Percentiles rank a stretch among this genome's conserved stretches.
These are phyloP conservation scores for Fusarium newnesense DNA, from an alignment of 2,329 filamentous ascomycete species.

Conservation along the genomic window DNA sequence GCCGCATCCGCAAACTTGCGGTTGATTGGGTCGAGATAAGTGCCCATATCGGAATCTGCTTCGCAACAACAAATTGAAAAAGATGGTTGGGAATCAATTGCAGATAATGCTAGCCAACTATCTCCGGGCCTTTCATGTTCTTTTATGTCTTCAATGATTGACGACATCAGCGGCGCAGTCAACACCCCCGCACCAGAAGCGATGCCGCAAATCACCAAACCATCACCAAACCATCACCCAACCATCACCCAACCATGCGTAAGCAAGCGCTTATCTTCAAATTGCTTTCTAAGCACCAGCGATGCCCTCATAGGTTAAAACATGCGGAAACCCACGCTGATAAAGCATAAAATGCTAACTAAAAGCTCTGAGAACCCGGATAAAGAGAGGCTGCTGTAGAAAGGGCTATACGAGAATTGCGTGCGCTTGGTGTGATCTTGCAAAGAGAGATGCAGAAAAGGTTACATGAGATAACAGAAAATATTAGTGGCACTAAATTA, in stretches of 20 bases:
- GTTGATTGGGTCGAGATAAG: constrained; percentile 21
- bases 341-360: background rate
- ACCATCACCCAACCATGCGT: constrained; percentile 1
- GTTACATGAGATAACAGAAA: no score
- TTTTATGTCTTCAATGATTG: background rate
- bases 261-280: constrained; percentile 11
- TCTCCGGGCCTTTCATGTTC: fast-evolving
- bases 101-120: fast-evolving
- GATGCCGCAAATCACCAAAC: background rate
- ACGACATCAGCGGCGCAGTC: background rate
- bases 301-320: background rate
- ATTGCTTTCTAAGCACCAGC: background rate
- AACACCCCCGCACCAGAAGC: background rate
- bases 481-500: no score
- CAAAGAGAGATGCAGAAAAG: background rate
- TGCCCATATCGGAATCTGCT: background rate
- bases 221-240: background rate
- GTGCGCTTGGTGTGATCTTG: background rate
- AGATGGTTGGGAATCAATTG: fast-evolving
- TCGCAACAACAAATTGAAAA: fast-evolving
- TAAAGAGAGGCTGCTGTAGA: background rate
- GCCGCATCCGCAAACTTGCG: constrained; percentile 15
- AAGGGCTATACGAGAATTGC: background rate
- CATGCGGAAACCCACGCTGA: fast-evolving
- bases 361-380: background rate